These are phyloP conservation scores for Grosmannia serpens DNA, from an alignment of 2,329 filamentous ascomycete genomes.

Conservation along the genomic window DNA sequence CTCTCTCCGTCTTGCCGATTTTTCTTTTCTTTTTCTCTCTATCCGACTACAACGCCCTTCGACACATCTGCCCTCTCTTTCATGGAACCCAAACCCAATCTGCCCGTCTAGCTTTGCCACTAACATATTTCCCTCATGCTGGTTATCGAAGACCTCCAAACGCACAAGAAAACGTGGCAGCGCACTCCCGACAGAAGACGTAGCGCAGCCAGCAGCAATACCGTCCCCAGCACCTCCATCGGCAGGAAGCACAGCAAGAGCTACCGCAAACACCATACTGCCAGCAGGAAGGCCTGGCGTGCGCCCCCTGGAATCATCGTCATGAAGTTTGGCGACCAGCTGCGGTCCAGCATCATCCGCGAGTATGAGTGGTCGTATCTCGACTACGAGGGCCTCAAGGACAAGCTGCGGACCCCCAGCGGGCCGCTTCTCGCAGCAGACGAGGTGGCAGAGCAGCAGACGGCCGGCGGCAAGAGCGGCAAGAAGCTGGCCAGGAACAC, in stretches of 20 bases:
- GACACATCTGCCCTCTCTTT: not conserved
- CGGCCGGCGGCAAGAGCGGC: slow-evolving; percentile 13
- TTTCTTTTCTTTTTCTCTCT: not conserved
- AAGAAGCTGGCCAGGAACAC: slow-evolving; percentile 19
- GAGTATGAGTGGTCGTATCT: slow-evolving; percentile 99
- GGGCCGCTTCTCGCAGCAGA: slow-evolving; percentile 27
- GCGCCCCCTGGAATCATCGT: slow-evolving; percentile 41
- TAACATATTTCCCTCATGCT: slow-evolving; percentile 27
- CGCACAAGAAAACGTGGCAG: slow-evolving; percentile 28
- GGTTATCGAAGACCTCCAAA: slow-evolving; percentile 39
- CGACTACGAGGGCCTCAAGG: slow-evolving; percentile 89
- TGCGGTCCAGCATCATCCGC: slow-evolving; percentile 88
- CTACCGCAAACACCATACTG: not conserved
- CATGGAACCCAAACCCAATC: not conserved
- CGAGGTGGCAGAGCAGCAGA: slow-evolving; percentile 25
- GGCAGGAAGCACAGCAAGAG: not conserved
- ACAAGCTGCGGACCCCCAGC: slow-evolving; percentile 65
- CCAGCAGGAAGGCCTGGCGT: slow-evolving; percentile 18
- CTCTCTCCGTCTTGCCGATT: not conserved
- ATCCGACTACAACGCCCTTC: not conserved
- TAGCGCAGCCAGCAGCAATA: slow-evolving; percentile 2
- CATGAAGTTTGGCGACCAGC: slow-evolving; percentile 91
- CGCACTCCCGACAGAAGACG: slow-evolving; percentile 16
- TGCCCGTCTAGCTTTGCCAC: not conserved
- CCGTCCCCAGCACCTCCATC: not conserved